phyloP scores from a whole-genome alignment of 176 grass and related monocot species.

The Oryza brachyantha region DNA sequence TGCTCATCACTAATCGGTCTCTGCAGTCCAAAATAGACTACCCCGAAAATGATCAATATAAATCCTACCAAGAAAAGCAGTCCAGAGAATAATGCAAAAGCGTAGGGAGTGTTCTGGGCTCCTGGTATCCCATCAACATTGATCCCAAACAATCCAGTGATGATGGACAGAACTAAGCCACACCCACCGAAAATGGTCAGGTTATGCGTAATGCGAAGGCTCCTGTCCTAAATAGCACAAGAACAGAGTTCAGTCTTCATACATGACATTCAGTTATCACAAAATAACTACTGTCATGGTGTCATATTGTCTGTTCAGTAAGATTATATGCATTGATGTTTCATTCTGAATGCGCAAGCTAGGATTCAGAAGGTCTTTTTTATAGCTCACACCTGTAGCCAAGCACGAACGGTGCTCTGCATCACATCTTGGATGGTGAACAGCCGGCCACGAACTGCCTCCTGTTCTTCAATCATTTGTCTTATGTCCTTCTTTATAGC shows the following conservation, averaged over 20 bases:
- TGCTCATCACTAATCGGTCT: conserved; percentile 46
- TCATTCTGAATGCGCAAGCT: neutral
- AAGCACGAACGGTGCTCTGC: conserved; percentile 60
- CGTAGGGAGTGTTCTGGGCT: conserved; percentile 37
- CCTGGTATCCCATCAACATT: conserved; percentile 68
- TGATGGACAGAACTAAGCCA: conserved; percentile 54
- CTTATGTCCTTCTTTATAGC: conserved; percentile 45
- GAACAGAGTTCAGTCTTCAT: neutral
- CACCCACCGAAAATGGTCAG: conserved; percentile 53
- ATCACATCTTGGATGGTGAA: conserved; percentile 72
- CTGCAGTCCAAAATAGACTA: conserved; percentile 49
- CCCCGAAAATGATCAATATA: conserved; percentile 33
- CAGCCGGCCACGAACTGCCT: conserved; percentile 49
- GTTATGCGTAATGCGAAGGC: conserved; percentile 12
- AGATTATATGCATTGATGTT: neutral
- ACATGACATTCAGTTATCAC: neutral
- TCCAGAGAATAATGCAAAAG: conserved; percentile 48
- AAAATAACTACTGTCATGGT: neutral
- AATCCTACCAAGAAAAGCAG: conserved; percentile 38
- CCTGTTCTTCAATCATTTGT: conserved; percentile 62
- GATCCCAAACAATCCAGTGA: conserved; percentile 53
- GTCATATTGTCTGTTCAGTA: neutral
- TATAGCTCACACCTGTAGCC: conserved; percentile 44
- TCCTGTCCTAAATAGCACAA: conserved; percentile 48
- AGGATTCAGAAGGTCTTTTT: conserved; percentile 1